Base-by-base conservation (phyloP, 2,329 filamentous ascomycete genomes). In the Cladophialophora carrionii region DNA sequence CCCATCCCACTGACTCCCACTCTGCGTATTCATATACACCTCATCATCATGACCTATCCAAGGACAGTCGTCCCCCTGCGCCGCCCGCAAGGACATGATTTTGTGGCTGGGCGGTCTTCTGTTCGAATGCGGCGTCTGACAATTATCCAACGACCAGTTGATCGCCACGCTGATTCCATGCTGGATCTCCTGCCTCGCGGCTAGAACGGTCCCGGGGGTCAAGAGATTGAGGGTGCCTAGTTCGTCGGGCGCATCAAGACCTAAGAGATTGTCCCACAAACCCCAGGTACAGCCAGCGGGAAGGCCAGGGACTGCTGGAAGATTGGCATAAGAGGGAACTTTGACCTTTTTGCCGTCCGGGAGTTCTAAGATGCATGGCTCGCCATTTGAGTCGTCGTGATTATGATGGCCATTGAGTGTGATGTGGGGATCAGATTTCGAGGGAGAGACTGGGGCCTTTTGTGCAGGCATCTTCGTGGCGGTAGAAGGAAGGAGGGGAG, bases 201-300 rank as follows among this genome's bases (percentile, higher is more conserved):
- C 79, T 46, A 82, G 80, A 29, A 87, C 83, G 14, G 84, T 78
- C 2, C 77, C 73, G 0, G 84, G 83, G 0, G 84, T 87, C 12
- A 86, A 76, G 7, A 87, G 80, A 63, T 87, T 87, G 37, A 87
- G 72, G 49, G 84, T 78, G 7, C 82, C 82, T 51, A 81, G 43
- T 37, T 67, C 58, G 62, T 86, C 84, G 1, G 75, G 64, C 3
- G 76, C 70, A 2, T 82, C 83, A 1, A 41, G n/a, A 17, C 48
- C 10, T 32, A 32, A 24, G 60, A 82, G 72, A 56, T 80, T 75
- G 54, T 74, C 78, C 72, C 84, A 77, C 43, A 83, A 76, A 9
- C 85, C 84, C 85, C 84, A 87, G 22, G 85, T 81, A 84, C 85
- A 87, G n/a, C 84, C 83, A 20, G 82, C 76, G 0, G 84, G 85